Percentiles rank a stretch among this genome's conserved stretches.
phyloP scores from a whole-genome alignment of 1,139 yeast species.

The Lodderomyces pseudojiufengensis region DNA sequence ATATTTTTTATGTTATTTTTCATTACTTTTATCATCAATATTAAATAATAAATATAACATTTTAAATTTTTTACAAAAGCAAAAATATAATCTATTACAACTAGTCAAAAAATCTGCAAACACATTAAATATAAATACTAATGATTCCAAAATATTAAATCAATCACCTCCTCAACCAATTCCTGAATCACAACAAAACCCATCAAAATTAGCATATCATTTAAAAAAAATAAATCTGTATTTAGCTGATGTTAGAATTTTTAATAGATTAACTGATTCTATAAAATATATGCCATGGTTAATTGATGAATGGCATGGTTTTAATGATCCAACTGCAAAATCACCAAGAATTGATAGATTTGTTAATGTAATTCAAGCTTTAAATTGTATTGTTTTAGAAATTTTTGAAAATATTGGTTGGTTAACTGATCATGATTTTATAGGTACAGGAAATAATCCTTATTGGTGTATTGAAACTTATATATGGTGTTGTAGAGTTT shows the following conservation, averaged over 20 bases:
- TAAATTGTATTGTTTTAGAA: constrained; percentile 45
- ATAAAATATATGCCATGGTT: constrained; percentile 51
- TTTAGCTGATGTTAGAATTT: constrained; percentile 50
- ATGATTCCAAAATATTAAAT: constrained; percentile 4
- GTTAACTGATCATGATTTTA: constrained; percentile 55
- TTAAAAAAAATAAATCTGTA: constrained; percentile 43
- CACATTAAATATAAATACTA: neutral
- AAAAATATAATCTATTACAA: constrained; percentile 20
- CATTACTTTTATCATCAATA: constrained; percentile 38
- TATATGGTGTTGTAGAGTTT: constrained; percentile 51
- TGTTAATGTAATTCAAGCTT: constrained; percentile 37
- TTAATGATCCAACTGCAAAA: constrained; percentile 22
- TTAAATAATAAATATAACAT: constrained; percentile 38
- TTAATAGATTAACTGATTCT: constrained; percentile 51
- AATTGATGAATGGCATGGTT: constrained; percentile 35
- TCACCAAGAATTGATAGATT: constrained; percentile 32
- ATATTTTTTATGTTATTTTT: constrained; percentile 44
- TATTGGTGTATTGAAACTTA: constrained; percentile 46
- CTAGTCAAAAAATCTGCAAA: constrained; percentile 6
- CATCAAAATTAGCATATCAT: constrained; percentile 34
- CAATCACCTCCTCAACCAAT: constrained; percentile 6
- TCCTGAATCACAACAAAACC: constrained; percentile 4
- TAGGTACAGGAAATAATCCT: constrained; percentile 40
- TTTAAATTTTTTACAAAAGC: constrained; percentile 26
- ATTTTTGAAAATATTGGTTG: constrained; percentile 57